These are phyloP conservation scores for Beauveria australis DNA, from an alignment of 2,329 filamentous ascomycete genomes.

Conservation along the genomic window DNA sequence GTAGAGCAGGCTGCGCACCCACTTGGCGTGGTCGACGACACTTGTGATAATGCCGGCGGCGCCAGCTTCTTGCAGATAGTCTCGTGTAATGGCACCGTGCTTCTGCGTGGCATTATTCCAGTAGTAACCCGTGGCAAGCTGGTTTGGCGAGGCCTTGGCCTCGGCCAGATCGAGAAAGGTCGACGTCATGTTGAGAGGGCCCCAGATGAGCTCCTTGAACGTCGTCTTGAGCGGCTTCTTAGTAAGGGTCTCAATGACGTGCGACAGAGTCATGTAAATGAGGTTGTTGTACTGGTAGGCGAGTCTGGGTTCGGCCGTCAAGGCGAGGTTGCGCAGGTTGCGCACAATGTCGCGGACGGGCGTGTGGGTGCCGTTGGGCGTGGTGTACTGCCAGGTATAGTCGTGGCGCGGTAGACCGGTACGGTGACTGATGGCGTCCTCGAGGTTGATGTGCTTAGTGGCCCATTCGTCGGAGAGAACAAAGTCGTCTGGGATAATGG, in stretches of 20 bases:
- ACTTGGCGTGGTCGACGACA: slow-evolving; percentile 1
- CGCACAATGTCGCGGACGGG: slow-evolving; percentile 22
- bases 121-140: background rate
- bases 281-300: slow-evolving; percentile 37
- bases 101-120: background rate
- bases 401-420: slow-evolving; percentile 39
- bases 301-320: slow-evolving; percentile 31
- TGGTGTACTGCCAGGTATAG: slow-evolving; percentile 6
- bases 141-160: background rate
- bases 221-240: slow-evolving; percentile 26
- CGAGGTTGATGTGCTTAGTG: slow-evolving; percentile 36
- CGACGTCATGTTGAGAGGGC: slow-evolving; percentile 33
- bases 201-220: slow-evolving; percentile 28
- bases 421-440: slow-evolving; percentile 41
- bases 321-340: slow-evolving; percentile 31
- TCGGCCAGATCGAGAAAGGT: slow-evolving; percentile 20
- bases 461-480: slow-evolving; percentile 30
- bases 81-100: background rate
- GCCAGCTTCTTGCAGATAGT: background rate
- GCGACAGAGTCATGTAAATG: slow-evolving; percentile 32
- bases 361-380: slow-evolving; percentile 17
- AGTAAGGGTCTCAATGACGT: slow-evolving; percentile 31
- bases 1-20: background rate
- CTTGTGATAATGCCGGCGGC: slow-evolving; percentile 5
- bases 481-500: slow-evolving; percentile 37